These are phyloP conservation scores for Primulina huaijiensis DNA, from an alignment of 257 asterid species.

Conservation along the genomic window DNA sequence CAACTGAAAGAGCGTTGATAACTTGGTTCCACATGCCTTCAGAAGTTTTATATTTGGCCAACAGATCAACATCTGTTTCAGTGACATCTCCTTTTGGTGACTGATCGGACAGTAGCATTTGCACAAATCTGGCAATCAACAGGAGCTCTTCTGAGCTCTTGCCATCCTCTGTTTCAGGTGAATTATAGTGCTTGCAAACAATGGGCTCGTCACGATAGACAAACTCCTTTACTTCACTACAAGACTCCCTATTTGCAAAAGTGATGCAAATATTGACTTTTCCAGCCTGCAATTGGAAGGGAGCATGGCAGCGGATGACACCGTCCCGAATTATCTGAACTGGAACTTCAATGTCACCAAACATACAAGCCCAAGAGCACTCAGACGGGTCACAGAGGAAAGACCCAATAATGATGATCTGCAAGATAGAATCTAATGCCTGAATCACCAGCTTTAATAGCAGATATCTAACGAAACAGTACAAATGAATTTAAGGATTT, in stretches of 20 bases:
- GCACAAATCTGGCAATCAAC: constrained; percentile 72
- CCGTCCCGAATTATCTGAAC: constrained; percentile 79
- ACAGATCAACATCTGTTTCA: constrained; percentile 43
- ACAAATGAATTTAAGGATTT: neutral
- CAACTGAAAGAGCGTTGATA: constrained; percentile 57
- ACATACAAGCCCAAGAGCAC: constrained; percentile 84
- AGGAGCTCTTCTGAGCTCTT: constrained; percentile 65
- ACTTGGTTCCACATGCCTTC: constrained; percentile 70
- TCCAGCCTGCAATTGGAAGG: constrained; percentile 59
- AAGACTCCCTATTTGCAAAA: constrained; percentile 76
- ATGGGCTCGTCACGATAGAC: constrained; percentile 60
- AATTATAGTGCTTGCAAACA: constrained; percentile 34
- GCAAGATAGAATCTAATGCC: constrained; percentile 29
- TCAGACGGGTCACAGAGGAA: constrained; percentile 69
- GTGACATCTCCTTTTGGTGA: constrained; percentile 37
- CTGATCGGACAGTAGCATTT: constrained; percentile 64
- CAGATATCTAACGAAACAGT: constrained; percentile 8
- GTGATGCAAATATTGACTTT: constrained; percentile 72
- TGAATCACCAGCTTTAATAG: constrained; percentile 22
- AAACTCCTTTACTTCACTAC: constrained; percentile 84
- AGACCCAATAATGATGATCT: constrained; percentile 82
- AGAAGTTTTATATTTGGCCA: constrained; percentile 42
- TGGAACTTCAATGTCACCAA: constrained; percentile 87
- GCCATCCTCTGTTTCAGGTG: constrained; percentile 41
- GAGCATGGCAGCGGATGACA: constrained; percentile 78